These are phyloP conservation scores for Sphaceloma murrayae DNA, from an alignment of 2,329 filamentous ascomycete species.

Conservation along the genomic window DNA sequence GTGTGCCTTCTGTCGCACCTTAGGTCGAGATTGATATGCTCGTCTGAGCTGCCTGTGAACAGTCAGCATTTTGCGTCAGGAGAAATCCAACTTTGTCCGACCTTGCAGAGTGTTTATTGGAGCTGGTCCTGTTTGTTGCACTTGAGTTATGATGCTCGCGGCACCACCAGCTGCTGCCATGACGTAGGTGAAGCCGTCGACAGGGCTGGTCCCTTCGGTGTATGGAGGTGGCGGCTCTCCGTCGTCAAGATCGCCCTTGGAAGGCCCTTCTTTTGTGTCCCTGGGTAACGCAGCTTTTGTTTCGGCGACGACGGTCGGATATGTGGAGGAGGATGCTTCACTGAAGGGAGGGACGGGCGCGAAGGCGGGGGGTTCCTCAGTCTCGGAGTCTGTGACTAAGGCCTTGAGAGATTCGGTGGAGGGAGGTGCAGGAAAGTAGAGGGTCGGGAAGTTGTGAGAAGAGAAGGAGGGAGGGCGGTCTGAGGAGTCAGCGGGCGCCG, in stretches of 20 bases:
- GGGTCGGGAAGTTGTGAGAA: constrained; percentile 53
- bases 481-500: constrained; percentile 43
- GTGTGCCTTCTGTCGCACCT: too few relatives aligned
- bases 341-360: constrained; percentile 43
- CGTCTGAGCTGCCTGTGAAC: constrained; percentile 71
- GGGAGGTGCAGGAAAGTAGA: constrained; percentile 46
- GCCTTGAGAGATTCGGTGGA: constrained; percentile 41
- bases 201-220: constrained; percentile 84
- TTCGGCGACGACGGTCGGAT: constrained; percentile 48
- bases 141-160: constrained; percentile 98
- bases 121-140: constrained; percentile 79
- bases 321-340: constrained; percentile 38
- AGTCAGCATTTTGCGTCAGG: not conserved
- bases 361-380: constrained; percentile 40
- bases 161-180: constrained; percentile 97
- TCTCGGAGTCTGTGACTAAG: constrained; percentile 27
- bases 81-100: constrained; percentile 30
- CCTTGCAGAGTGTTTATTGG: constrained; percentile 84
- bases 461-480: constrained; percentile 52
- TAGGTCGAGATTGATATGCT: constrained; percentile 89
- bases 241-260: constrained; percentile 65
- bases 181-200: constrained; percentile 86
- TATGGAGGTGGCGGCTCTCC: constrained; percentile 92
- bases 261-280: constrained; percentile 63
- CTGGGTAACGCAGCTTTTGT: constrained; percentile 76